Evolutionary conservation across 2,329 filamentous ascomycete species (phyloP), one percentile per base, ranked within the genome.

Genomic region (Claviceps digitariae): DNA sequence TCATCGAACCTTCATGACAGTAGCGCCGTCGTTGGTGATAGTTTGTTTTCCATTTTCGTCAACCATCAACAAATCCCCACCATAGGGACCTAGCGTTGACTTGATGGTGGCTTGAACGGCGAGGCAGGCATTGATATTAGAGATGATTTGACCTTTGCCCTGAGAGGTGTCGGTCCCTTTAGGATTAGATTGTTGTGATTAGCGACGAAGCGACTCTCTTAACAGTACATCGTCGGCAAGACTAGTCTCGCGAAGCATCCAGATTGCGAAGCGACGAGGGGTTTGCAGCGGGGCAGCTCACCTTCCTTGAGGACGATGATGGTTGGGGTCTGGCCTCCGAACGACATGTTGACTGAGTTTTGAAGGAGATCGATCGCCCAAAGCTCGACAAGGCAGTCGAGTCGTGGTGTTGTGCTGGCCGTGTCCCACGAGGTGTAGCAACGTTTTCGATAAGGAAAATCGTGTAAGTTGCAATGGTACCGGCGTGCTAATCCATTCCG

Each of bases 251-350:
- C 23, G 25, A 47, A 47, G 34, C 46, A 21, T 50, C 31, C 36
- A 58, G 56, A 57, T 57, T 58, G 23, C 40, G 34, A 55, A 41
- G 27, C 53, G 23, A 48, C 20, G 34, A 45, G 45, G 61, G 57
- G 60, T 58, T 60, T 60, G 62, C 64, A 65, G 70, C 66, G 70
- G 69, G 66, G 68, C 66, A 67, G 63, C 68, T 60, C 46, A 94
- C 90, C 90, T 79, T 96, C 91, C 77, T 93, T 94, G 67, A 97
- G 82, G 76, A 97, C 90, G 72, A 97, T 89, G 70, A 96, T 96
- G 64, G 91, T 96, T 70, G 91, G 91, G 68, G 91, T 93, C 74
- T 96, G 91, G 69, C 90, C 90, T 75, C 89, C 89, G 76, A 96
- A 96, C 69, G 90, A 94, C 90, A 96, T 95, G 62, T 64, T 77